phyloP scores from a whole-genome alignment of 768 basidiomycete species.

The Kwoniella sp. region DNA sequence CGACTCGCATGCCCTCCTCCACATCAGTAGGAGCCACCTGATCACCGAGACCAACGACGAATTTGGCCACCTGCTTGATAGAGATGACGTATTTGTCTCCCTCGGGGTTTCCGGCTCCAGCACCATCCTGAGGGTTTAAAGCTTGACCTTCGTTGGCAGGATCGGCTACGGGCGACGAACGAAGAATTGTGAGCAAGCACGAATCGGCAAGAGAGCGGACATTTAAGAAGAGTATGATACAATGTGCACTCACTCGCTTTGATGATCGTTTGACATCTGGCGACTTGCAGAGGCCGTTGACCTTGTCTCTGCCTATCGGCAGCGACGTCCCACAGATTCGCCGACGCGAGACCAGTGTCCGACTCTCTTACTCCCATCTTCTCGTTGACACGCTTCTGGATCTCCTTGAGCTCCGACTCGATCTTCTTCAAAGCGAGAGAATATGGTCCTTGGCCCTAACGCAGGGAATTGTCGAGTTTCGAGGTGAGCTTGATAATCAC shows the following conservation, averaged over 20 bases:
- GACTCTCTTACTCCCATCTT: constrained; percentile 99
- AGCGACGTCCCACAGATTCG: constrained; percentile 95
- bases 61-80: constrained; percentile 99
- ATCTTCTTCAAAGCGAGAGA: constrained; percentile 82
- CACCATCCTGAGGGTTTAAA: constrained; percentile 85
- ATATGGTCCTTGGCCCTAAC: constrained; percentile 99
- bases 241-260: constrained; percentile 62
- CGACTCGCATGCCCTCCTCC: constrained; percentile 99
- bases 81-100: constrained; percentile 99
- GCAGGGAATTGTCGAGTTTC: too few species aligned
- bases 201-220: background rate
- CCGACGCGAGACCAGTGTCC: constrained; percentile 93
- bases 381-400: constrained; percentile 96
- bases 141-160: constrained; percentile 76
- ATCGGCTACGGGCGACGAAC: constrained; percentile 60
- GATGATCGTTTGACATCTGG: constrained; percentile 98
- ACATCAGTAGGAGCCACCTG: constrained; percentile 97
- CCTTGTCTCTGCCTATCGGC: constrained; percentile 89
- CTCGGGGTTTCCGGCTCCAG: constrained; percentile 62
- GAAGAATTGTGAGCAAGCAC: background rate
- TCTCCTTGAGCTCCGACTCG: constrained; percentile 89
- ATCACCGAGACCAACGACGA: constrained; percentile 95
- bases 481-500: background rate
- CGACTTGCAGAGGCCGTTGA: constrained; percentile 92
- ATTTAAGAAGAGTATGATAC: too few species aligned